Evolutionary conservation across 2,329 filamentous ascomycete genomes (phyloP), one percentile per base, ranked within the genome.

Genomic region (Fusarium keratoplasticum): DNA sequence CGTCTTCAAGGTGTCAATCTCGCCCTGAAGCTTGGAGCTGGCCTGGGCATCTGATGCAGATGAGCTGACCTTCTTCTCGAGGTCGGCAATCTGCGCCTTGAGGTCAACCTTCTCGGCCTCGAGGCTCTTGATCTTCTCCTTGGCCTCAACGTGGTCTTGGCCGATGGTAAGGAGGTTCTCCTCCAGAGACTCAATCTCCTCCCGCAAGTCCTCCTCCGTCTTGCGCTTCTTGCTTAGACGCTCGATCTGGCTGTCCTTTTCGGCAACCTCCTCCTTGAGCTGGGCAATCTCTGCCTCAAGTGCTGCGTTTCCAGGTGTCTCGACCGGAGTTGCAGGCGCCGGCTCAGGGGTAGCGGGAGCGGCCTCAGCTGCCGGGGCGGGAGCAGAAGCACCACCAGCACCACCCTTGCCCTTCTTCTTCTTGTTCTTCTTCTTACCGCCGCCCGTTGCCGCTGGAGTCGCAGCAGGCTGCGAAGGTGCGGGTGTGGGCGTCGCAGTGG

Each of bases 381-480:
- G 73, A 3, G 78, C 76, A n/a, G 84, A 82, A 10, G 86, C 82
- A 8, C 82, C 81, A 8, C 82, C 82, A 72, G 89, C 90, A 35
- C 87, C 89, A 20, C 89, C 90, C 86, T 95, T 96, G 83, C 92
- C 93, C 88, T 97, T 98, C 86, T 96, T 97, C 81, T 95, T 97
- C 82, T 94, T 95, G 83, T 94, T 97, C 84, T 95, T 96, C 68
- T 88, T 89, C 69, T 86, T 86, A 0, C 79, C 78, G 5, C 73
- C 70, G 9, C 78, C 66, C 1, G 79, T 59, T 5, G 78, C 59
- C 2, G 81, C 55, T 1, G 78, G 36, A 1, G 81, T 40, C 1
- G 79, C 61, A 1, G 82, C 50, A 5, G 81, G 65, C 5, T 82
- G 68, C 3, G 79, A 61, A 38, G 73, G 72, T 16, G 78, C 71